Percentiles rank a stretch among this genome's conserved stretches.
Conservation (phyloP, 768 basidiomycete genomes). For the Collybia sordida region DNA sequence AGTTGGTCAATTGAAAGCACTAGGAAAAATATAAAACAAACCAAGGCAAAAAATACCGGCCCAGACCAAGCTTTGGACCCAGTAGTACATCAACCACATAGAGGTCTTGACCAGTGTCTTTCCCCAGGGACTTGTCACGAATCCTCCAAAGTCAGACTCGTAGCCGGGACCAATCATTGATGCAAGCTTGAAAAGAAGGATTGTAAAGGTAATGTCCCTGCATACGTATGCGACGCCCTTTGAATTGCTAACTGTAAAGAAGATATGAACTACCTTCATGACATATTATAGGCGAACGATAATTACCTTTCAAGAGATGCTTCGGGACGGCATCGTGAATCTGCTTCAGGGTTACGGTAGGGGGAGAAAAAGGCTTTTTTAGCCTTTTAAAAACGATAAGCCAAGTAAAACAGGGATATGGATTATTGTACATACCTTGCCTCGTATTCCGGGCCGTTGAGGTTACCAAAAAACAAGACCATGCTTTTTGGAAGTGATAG, state of each 20-base stretch:
- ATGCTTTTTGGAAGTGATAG: conserved; percentile 6
- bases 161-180: conserved; percentile 40
- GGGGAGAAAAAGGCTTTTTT: conserved; percentile 46
- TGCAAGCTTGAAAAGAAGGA: conserved; percentile 44
- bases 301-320: conserved; percentile 43
- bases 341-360: conserved; percentile 48
- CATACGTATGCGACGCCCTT: conserved; percentile 41
- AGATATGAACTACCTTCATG: not conserved
- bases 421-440: conserved; percentile 25
- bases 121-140: conserved; percentile 27
- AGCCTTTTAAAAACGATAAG: conserved; percentile 25
- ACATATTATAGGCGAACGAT: too few relatives aligned
- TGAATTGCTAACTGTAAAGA: conserved; percentile 31
- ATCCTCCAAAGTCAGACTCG: conserved; percentile 37
- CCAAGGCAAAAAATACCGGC: conserved; percentile 56
- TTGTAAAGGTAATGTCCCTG: conserved; percentile 42
- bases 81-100: conserved; percentile 50
- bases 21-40: conserved; percentile 15
- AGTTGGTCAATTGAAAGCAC: not conserved
- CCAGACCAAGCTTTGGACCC: conserved; percentile 49
- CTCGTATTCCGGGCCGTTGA: conserved; percentile 41
- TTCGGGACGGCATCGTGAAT: conserved; percentile 58
- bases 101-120: conserved; percentile 27
- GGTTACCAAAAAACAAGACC: conserved; percentile 23
- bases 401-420: not conserved